phyloP scores from a whole-genome alignment of 768 basidiomycete genomes.

The Pisolithus marmoratus region DNA sequence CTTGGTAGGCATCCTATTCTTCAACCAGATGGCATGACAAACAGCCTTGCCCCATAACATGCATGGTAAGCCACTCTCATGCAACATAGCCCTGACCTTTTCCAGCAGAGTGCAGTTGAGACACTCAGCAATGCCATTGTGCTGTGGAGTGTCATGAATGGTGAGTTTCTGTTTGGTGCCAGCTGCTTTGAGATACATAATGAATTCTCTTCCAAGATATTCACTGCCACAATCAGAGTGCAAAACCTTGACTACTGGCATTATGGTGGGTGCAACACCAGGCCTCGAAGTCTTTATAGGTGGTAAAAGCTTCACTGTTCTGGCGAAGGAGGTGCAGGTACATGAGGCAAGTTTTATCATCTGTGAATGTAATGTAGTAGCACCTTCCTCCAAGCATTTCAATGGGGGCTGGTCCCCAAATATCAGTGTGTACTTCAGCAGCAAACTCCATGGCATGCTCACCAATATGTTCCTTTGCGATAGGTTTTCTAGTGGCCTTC shows the following conservation, averaged over 20 bases:
- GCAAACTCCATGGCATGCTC: background rate
- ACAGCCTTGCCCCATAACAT: slow-evolving; percentile 14
- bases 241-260: background rate
- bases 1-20: too few relatives aligned
- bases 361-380: slow-evolving; percentile 9
- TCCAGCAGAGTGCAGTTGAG: slow-evolving; percentile 24
- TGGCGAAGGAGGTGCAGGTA: background rate
- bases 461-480: slow-evolving; percentile 13
- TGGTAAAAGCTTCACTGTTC: slow-evolving; percentile 6
- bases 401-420: slow-evolving; percentile 4
- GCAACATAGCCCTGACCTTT: slow-evolving; percentile 18
- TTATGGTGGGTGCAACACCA: slow-evolving; percentile 1
- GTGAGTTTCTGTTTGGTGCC: slow-evolving; percentile 7
- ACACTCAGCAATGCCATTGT: slow-evolving; percentile 26
- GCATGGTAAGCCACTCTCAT: slow-evolving; percentile 12
- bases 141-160: slow-evolving; percentile 16
- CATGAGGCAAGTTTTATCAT: background rate
- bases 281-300: slow-evolving; percentile 6
- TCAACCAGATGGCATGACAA: too few relatives aligned
- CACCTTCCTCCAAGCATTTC: background rate
- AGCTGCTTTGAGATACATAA: background rate
- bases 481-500: slow-evolving; percentile 19
- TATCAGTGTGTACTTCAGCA: slow-evolving; percentile 1
- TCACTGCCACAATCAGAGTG: slow-evolving; percentile 10
- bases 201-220: slow-evolving; percentile 2